A percentile compares a stretch with the other conserved stretches of the same genome.
phyloP scores from a whole-genome alignment of 2,329 filamentous ascomycete genomes.

The Plenodomus lindquistii region DNA sequence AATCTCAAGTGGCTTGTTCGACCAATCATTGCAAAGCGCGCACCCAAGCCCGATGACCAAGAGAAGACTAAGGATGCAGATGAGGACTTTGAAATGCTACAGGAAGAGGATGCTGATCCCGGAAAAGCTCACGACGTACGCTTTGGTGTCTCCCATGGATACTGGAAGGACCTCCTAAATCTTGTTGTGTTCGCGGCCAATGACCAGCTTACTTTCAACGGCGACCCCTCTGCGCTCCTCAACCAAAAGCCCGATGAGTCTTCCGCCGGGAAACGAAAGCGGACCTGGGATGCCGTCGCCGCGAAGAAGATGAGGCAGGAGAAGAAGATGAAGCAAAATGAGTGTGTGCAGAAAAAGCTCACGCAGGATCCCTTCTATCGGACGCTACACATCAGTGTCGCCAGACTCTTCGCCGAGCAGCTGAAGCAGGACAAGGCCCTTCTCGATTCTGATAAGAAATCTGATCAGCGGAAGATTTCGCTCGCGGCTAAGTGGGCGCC shows the following conservation, averaged over 20 bases:
- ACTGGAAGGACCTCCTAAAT: slow-evolving; percentile 66
- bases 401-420: slow-evolving; percentile 62
- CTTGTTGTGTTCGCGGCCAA: slow-evolving; percentile 58
- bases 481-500: slow-evolving; percentile 66
- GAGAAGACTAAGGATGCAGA: slow-evolving; percentile 6
- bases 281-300: slow-evolving; percentile 22
- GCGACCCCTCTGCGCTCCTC: slow-evolving; percentile 47
- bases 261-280: slow-evolving; percentile 15
- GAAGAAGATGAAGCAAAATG: slow-evolving; percentile 48
- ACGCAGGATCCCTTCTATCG: slow-evolving; percentile 53
- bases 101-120: slow-evolving; percentile 43
- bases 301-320: slow-evolving; percentile 34
- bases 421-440: slow-evolving; percentile 53
- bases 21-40: slow-evolving; percentile 61
- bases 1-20: slow-evolving; percentile 62
- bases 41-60: slow-evolving; percentile 26
- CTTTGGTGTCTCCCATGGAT: slow-evolving; percentile 58
- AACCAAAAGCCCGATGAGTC: slow-evolving; percentile 42
- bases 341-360: slow-evolving; percentile 48
- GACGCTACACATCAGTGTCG: slow-evolving; percentile 57
- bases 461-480: slow-evolving; percentile 53
- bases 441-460: slow-evolving; percentile 47
- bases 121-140: slow-evolving; percentile 31
- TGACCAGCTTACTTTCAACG: slow-evolving; percentile 50
- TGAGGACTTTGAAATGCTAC: slow-evolving; percentile 49